phyloP scores from a whole-genome alignment of 257 asterid species.

The Solanum stenotomum region DNA sequence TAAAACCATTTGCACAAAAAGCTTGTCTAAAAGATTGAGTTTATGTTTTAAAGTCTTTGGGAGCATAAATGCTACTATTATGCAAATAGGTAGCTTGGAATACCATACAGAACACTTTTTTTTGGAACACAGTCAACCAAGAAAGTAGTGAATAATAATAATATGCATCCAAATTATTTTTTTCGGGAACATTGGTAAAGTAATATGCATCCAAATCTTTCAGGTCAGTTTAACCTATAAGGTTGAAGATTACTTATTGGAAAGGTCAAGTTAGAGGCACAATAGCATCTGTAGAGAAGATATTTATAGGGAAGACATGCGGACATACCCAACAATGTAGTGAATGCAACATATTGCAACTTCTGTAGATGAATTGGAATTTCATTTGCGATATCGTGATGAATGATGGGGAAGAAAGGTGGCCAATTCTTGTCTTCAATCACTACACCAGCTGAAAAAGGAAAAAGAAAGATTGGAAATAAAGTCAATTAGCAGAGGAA shows the following conservation, averaged over 20 bases:
- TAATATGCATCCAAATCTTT: not conserved
- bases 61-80: not conserved
- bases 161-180: not conserved
- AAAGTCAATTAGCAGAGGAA: not conserved
- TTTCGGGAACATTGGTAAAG: not conserved
- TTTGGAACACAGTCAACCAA: not conserved
- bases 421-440: conserved; percentile 93
- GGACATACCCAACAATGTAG: conserved; percentile 67
- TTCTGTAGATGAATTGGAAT: conserved; percentile 86
- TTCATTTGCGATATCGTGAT: conserved; percentile 79
- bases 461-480: not conserved
- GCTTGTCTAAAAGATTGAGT: not conserved
- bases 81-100: not conserved
- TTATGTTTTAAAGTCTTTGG: not conserved
- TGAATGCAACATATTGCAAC: conserved; percentile 87
- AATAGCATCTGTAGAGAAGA: not conserved
- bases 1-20: not conserved
- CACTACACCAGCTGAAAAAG: conserved; percentile 69
- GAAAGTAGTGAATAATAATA: not conserved
- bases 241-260: not conserved
- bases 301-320: not conserved
- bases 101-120: not conserved
- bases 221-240: not conserved
- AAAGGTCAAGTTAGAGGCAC: not conserved
- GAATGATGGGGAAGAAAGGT: conserved; percentile 73